Base-by-base conservation (phyloP, 164 flowering plant species). In the Vitis rupestris region DNA sequence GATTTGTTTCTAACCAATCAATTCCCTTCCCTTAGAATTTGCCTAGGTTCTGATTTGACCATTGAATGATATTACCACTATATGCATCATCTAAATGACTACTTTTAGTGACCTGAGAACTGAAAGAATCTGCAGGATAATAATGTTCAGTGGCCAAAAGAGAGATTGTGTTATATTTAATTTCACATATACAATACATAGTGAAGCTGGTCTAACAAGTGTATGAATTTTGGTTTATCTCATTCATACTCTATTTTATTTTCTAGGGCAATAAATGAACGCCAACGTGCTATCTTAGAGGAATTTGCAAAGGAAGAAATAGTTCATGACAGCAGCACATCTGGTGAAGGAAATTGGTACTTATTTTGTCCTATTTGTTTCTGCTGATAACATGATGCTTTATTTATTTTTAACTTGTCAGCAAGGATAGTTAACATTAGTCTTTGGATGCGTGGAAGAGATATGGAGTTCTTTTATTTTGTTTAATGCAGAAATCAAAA, bases 241-340 rank as follows among this genome's bases (percentile, higher is more conserved):
- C 19, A 54, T 48, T 47, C 59, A 0, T 71, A 19, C 16, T 31
- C n/a, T 52, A n/a, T 48, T 65, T 14, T 48, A 13, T 59, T 66
- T 51, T 68, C 6, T 54, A 81, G 87, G 17, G 66, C 53, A 75
- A 55, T 84, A 59, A 89, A 77, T 71, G 93, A 89, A 49, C 83
- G 84, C 13, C 91, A 87, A 64, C 86, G 84, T 60, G 85, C 86
- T 61, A 83, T 89, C 56, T 68, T 89, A 47, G 93, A 89, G 72
- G 91, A 89, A 74, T 77, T 89, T 80, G 89, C 83, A 15, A 64
- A 69, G 71, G 88, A 89, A 77, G 89, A 85, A 76, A 72, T 82
- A 47, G 59, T 65, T 11, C 72, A 69, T 73, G 86, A 58, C 66
- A 72, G 66, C 27, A 74, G 66, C 67, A 50, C 57, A 54, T 76